A percentile compares a stretch with the other conserved stretches of the same genome.
Conservation (phyloP, 2,329 filamentous ascomycete species). For the Epichloe typhina region DNA sequence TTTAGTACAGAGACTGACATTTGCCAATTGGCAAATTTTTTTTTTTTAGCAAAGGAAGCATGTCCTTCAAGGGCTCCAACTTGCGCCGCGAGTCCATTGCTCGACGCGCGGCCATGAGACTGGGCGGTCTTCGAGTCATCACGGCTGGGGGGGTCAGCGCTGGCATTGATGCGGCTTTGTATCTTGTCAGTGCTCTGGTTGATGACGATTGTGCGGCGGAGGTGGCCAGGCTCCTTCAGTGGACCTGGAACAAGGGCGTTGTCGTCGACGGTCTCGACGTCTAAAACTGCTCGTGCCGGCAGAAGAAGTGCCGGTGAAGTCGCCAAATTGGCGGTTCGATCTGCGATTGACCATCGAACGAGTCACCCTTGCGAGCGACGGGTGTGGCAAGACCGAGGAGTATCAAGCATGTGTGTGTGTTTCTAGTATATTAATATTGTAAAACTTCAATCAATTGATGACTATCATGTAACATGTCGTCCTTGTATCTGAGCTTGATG, state of each 20-base stretch:
- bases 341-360: not conserved
- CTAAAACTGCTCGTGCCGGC: constrained; percentile 29
- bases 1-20: not conserved
- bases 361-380: not conserved
- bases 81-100: constrained; percentile 67
- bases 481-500: too few relatives aligned
- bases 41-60: constrained; percentile 58
- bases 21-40: too few relatives aligned
- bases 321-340: not conserved
- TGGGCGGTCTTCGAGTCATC: constrained; percentile 58
- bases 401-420: constrained; percentile 1
- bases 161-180: constrained; percentile 72
- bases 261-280: constrained; percentile 79
- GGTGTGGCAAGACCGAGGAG: constrained; percentile 2
- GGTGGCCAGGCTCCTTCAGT: constrained; percentile 63
- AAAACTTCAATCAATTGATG: constrained; percentile 3
- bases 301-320: constrained; percentile 8
- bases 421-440: constrained; percentile 2
- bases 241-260: constrained; percentile 75
- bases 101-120: constrained; percentile 62
- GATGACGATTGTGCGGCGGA: constrained; percentile 64
- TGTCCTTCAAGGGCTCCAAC: constrained; percentile 65
- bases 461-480: not conserved
- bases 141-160: constrained; percentile 76
- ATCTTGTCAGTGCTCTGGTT: constrained; percentile 73